phyloP scores from a whole-genome alignment of 768 basidiomycete genomes.

The Boletus edulis region DNA sequence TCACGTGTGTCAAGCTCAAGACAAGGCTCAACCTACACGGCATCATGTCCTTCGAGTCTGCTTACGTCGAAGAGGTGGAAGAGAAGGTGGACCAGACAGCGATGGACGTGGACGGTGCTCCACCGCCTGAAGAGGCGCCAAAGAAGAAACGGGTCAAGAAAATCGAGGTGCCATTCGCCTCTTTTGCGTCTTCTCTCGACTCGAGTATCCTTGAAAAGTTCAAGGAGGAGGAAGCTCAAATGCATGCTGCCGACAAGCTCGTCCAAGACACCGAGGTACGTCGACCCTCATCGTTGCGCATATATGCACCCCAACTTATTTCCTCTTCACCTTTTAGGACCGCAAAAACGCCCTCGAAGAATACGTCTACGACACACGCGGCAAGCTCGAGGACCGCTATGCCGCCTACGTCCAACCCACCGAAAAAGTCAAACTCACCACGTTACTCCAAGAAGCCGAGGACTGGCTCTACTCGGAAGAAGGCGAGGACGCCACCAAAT shows the following conservation, averaged over 20 bases:
- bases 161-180: constrained; percentile 73
- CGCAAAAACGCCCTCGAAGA: constrained; percentile 99
- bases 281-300: constrained; percentile 4
- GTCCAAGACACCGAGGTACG: constrained; percentile 95
- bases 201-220: constrained; percentile 57
- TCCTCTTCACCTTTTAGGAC: constrained; percentile 50
- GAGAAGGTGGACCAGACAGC: constrained; percentile 67
- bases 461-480: constrained; percentile 98
- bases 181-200: constrained; percentile 64
- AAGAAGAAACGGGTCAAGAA: constrained; percentile 92
- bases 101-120: constrained; percentile 65
- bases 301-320: constrained; percentile 1
- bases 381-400: constrained; percentile 89
- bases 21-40: constrained; percentile 85
- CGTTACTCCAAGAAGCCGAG: constrained; percentile 73
- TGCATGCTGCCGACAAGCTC: constrained; percentile 92
- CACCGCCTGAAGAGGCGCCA: constrained; percentile 37
- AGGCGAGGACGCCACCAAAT: constrained; percentile 93
- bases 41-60: constrained; percentile 79
- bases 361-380: constrained; percentile 94
- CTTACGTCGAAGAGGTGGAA: constrained; percentile 81
- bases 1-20: constrained; percentile 86
- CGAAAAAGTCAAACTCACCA: constrained; percentile 79
- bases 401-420: constrained; percentile 65
- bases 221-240: constrained; percentile 82